phyloP scores from a whole-genome alignment of 495 filamentous ascomycete genomes.

The Aspergillus conjunctus region DNA sequence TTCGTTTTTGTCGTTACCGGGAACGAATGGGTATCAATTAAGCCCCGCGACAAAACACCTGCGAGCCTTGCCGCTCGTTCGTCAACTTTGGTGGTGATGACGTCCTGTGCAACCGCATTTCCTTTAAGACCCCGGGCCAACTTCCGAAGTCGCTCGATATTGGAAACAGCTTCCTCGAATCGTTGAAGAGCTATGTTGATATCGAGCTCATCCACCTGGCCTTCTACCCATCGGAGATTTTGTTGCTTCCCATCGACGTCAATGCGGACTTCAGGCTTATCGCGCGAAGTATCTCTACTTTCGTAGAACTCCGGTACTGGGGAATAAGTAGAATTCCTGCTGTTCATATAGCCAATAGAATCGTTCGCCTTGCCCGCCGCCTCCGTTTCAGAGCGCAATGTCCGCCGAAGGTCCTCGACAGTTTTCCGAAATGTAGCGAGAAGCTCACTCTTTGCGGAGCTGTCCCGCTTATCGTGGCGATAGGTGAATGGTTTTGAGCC shows the following conservation, averaged over 20 bases:
- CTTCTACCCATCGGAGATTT: slow-evolving; percentile 92
- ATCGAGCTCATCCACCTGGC: slow-evolving; percentile 93
- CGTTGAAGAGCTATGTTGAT: slow-evolving; percentile 91
- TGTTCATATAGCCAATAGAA: slow-evolving; percentile 72
- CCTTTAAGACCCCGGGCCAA: slow-evolving; percentile 78
- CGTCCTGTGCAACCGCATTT: slow-evolving; percentile 81
- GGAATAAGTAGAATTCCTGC: slow-evolving; percentile 33
- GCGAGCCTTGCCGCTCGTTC: slow-evolving; percentile 82
- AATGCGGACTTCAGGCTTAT: slow-evolving; percentile 73
- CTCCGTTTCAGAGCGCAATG: slow-evolving; percentile 78
- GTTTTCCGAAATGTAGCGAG: slow-evolving; percentile 88
- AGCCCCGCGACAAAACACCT: slow-evolving; percentile 67
- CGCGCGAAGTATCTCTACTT: slow-evolving; percentile 70
- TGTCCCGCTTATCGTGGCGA: slow-evolving; percentile 73
- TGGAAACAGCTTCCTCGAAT: slow-evolving; percentile 80
- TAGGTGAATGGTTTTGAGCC: slow-evolving; percentile 94
- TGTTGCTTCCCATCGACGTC: slow-evolving; percentile 97
- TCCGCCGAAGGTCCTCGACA: slow-evolving; percentile 84
- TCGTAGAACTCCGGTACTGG: slow-evolving; percentile 55
- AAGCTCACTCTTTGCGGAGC: slow-evolving; percentile 73
- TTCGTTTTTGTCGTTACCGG: slow-evolving; percentile 70
- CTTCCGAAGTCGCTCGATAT: slow-evolving; percentile 79
- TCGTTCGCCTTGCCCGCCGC: slow-evolving; percentile 76
- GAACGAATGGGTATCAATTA: slow-evolving; percentile 73
- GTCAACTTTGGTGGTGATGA: slow-evolving; percentile 86